Base-by-base conservation (phyloP, 441 rosid species). In the Cnidoscolus chayamansa region DNA sequence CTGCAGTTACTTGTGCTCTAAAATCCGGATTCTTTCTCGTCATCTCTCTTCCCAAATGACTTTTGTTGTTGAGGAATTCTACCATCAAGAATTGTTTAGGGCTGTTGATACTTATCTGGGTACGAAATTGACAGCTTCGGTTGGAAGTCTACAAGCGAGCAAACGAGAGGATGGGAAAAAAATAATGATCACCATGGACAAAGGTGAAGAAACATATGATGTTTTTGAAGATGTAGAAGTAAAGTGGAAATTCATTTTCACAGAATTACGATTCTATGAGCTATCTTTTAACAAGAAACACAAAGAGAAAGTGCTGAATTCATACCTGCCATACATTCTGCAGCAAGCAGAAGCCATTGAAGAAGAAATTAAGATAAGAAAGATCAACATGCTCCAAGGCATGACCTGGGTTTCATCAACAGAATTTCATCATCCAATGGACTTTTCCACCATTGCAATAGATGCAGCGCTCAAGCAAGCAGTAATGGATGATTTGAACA, bases 291-390 rank as follows among this genome's bases (percentile, higher is more conserved):
- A 51, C 45, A n/a, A 32, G 71, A 51, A 67, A 1, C 25, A 51
- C 71, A 67, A 67, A 67, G 61, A 67, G n/a, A n/a, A 35, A 49
- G 71, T 67, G 30, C 45, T 51, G 58, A 35, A 51, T 35, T 32
- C 30, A 9, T 67, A 67, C 49, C 11, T 62, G 48, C 65, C 65
- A 9, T 37, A 35, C 17, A 35, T 62, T 62, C 4, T 62, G 47
- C 49, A 16, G 65, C 65, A 37, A 35, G 49, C 48, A 35, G 8
- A 62, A 19, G 5, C 48, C 11, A 62, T 37, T 62, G 6, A 62
- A n/a, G 65, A 62, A 17, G 16, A 37, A 7, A 62, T 37, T 47
- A 37, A 37, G 49, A n/a, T 10, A 62, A 35, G 49, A 37, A n/a
- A 62, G 65, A 35, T 62, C 49, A 37, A 62, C 65, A 13, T 37